These are phyloP conservation scores for Chenopodium berlandieri DNA, from an alignment of 148 eudicot genomes.

Conservation along the genomic window DNA sequence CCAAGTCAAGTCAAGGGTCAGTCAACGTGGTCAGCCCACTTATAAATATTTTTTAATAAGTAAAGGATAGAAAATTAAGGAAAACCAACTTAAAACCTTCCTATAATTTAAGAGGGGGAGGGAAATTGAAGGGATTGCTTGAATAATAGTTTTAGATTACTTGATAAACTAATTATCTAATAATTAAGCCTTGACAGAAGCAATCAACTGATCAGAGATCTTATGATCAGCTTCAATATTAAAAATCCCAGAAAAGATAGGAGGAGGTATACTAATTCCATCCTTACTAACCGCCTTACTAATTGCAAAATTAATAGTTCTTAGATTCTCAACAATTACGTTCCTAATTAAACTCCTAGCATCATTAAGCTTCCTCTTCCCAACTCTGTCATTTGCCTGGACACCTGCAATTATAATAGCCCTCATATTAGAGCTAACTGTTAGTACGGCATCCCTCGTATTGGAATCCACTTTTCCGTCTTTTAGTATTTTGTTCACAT, in stretches of 20 bases:
- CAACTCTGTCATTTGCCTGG: not conserved
- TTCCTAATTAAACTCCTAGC: not conserved
- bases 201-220: not conserved
- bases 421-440: not conserved
- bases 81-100: too few relatives aligned
- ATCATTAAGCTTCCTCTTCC: not conserved
- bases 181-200: not conserved
- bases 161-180: too few relatives aligned
- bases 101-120: too few relatives aligned
- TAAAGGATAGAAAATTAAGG: too few relatives aligned
- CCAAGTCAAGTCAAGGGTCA: too few relatives aligned
- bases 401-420: not conserved
- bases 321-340: not conserved
- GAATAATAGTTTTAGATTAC: too few relatives aligned
- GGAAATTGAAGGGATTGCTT: too few relatives aligned
- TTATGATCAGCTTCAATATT: not conserved
- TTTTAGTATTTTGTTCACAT: not conserved
- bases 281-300: too few relatives aligned
- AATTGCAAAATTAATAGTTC: not conserved
- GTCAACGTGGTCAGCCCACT: too few relatives aligned
- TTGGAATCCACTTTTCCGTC: too few relatives aligned
- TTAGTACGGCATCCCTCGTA: not conserved
- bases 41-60: too few relatives aligned
- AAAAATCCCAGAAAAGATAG: not conserved
- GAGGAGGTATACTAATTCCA: constrained; percentile 3